Conservation (phyloP, 2,329 filamentous ascomycete species). For the Colletotrichum trifolii region DNA sequence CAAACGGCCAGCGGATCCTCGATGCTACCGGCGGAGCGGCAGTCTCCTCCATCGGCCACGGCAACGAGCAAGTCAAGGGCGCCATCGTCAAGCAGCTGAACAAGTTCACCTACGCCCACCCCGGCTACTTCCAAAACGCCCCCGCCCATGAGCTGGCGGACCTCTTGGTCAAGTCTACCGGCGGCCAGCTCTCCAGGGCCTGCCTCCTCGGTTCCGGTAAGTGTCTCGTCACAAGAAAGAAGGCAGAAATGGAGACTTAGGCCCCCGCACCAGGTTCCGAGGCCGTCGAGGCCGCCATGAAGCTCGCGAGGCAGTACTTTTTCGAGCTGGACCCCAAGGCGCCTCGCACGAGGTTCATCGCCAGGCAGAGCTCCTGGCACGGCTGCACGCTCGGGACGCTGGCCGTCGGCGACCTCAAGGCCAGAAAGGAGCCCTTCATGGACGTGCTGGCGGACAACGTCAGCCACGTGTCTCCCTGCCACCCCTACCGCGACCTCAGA, state of each 20-base stretch:
- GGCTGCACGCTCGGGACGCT: conserved; percentile 77
- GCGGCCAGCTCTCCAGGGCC: conserved; percentile 50
- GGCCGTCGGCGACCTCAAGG: conserved; percentile 70
- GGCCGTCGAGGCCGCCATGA: conserved; percentile 61
- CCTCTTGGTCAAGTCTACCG: conserved; percentile 49
- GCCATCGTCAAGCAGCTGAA: conserved; percentile 44
- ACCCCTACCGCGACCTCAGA: conserved; percentile 68
- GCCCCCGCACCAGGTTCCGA: conserved; percentile 58
- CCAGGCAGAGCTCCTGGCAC: conserved; percentile 76
- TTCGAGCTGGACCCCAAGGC: conserved; percentile 58
- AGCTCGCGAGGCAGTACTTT: conserved; percentile 61
- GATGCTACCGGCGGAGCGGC: conserved; percentile 76
- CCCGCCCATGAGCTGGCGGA: conserved; percentile 53
- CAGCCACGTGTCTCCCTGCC: conserved; percentile 73
- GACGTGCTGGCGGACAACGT: conserved; percentile 68
- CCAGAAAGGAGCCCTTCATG: conserved; percentile 70
- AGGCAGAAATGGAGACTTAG: neutral
- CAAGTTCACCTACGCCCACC: conserved; percentile 49
- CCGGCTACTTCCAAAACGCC: conserved; percentile 53
- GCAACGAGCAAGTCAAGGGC: conserved; percentile 62
- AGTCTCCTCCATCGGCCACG: conserved; percentile 73
- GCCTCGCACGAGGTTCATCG: conserved; percentile 73
- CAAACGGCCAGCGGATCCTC: conserved; percentile 65
- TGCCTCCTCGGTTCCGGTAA: conserved; percentile 52
- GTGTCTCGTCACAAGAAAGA: conserved; percentile 21